Percentiles rank a stretch among this genome's conserved stretches.
Evolutionary conservation across 306 rosid species (phyloP).

Genomic region (Sophora flavescens): DNA sequence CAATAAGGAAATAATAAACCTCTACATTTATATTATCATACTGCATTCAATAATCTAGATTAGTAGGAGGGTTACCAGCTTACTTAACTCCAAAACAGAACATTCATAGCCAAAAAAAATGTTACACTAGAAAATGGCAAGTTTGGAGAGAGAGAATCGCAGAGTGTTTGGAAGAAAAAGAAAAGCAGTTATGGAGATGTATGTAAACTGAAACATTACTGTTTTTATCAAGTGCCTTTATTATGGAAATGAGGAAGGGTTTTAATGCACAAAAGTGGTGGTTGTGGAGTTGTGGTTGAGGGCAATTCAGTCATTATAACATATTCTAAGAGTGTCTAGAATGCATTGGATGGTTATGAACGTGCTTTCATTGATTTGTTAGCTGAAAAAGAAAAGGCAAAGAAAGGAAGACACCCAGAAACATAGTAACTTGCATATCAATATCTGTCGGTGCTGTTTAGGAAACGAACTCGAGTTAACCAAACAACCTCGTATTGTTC

Average conservation of each 20-base stretch:
- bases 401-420: background rate
- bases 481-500: background rate
- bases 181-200: background rate
- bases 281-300: conserved; percentile 42
- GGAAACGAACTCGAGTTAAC: background rate
- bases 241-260: background rate
- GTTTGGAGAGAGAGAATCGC: conserved; percentile 28
- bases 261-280: conserved; percentile 41
- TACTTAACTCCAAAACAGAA: conserved; percentile 34
- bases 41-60: conserved; percentile 8
- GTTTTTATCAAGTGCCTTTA: too few relatives aligned
- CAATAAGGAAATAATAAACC: conserved; percentile 5
- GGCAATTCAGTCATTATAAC: conserved; percentile 39
- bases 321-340: background rate
- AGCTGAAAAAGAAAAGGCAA: conserved; percentile 43
- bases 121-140: conserved; percentile 28
- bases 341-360: conserved; percentile 39
- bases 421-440: background rate
- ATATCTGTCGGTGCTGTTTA: background rate
- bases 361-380: conserved; percentile 48
- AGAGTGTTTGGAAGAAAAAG: background rate
- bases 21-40: conserved; percentile 8
- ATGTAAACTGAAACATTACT: conserved; percentile 6
- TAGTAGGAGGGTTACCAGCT: conserved; percentile 16
- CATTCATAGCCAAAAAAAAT: conserved; percentile 31